Evolutionary conservation across 1,284 basidiomycete species (phyloP).

Genomic region (Malassezia psittaci): DNA sequence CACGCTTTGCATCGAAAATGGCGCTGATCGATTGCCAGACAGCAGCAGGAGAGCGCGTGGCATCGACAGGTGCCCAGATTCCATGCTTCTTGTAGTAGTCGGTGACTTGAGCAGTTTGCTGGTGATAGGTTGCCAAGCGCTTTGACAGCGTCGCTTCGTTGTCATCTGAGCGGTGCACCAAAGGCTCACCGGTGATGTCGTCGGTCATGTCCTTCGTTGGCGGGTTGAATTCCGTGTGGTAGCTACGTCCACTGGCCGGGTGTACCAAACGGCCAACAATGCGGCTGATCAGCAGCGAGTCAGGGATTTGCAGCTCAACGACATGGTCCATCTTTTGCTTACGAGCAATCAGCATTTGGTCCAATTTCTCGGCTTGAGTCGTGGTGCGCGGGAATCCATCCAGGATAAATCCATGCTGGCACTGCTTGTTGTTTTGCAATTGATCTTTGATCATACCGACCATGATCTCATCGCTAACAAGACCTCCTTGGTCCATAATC

Average conservation of each 20-base stretch:
- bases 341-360: conserved; percentile 70
- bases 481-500: conserved; percentile 84
- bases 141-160: conserved; percentile 73
- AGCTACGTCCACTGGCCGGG: conserved; percentile 73
- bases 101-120: conserved; percentile 88
- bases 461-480: conserved; percentile 93
- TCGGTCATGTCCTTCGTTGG: conserved; percentile 90
- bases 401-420: conserved; percentile 92
- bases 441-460: conserved; percentile 95
- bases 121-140: conserved; percentile 75
- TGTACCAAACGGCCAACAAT: conserved; percentile 95
- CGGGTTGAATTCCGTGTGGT: conserved; percentile 92
- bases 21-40: conserved; percentile 72
- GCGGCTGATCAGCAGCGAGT: conserved; percentile 87
- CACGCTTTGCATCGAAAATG: conserved; percentile 38
- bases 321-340: conserved; percentile 78
- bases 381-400: conserved; percentile 98
- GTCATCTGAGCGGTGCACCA: conserved; percentile 55
- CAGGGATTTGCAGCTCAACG: conserved; percentile 82
- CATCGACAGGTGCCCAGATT: conserved; percentile 62
- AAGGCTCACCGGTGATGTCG: conserved; percentile 87
- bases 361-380: conserved; percentile 92
- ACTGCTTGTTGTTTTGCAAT: conserved; percentile 80
- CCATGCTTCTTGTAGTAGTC: conserved; percentile 88
- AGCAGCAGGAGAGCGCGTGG: conserved; percentile 76